Percentiles rank a stretch among this genome's conserved stretches.
phyloP scores from a whole-genome alignment of 768 basidiomycete species.

The Scleroderma bovista region DNA sequence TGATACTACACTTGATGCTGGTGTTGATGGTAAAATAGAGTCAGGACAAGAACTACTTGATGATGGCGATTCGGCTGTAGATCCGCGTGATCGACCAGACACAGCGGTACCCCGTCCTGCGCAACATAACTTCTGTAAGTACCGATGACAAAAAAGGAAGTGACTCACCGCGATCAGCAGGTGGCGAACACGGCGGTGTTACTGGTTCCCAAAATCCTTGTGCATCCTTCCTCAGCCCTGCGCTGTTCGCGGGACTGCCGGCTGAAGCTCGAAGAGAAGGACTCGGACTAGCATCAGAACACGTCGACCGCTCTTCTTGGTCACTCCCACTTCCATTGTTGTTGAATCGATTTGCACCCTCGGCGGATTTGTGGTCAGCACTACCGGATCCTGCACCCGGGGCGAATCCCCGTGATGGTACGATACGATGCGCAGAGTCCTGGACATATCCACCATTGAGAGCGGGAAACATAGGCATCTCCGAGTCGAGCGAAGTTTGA shows the following conservation, averaged over 20 bases:
- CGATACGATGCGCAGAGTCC: not conserved
- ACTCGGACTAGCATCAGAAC: not conserved
- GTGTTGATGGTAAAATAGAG: not conserved
- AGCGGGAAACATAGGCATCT: not conserved
- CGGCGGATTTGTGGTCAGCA: not conserved
- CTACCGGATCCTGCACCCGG: not conserved
- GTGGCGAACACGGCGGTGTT: conserved; percentile 11
- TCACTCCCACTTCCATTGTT: not conserved
- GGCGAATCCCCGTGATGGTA: not conserved
- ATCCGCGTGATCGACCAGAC: not conserved
- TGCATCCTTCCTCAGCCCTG: conserved; percentile 17
- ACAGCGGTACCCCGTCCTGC: not conserved
- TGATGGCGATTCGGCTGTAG: not conserved
- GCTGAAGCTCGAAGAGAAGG: not conserved
- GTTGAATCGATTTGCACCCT: not conserved
- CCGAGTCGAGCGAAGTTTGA: not conserved
- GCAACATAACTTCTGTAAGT: not conserved
- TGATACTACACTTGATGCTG: not conserved
- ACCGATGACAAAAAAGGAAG: not conserved
- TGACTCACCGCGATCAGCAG: conserved; percentile 3
- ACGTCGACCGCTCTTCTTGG: not conserved
- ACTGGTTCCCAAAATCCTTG: conserved; percentile 26
- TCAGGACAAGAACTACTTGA: not conserved
- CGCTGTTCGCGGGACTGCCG: conserved; percentile 1
- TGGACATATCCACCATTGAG: not conserved